Evolutionary conservation across 1,139 yeast genomes (phyloP).

Genomic region (Schizosaccharomyces versatilis): DNA sequence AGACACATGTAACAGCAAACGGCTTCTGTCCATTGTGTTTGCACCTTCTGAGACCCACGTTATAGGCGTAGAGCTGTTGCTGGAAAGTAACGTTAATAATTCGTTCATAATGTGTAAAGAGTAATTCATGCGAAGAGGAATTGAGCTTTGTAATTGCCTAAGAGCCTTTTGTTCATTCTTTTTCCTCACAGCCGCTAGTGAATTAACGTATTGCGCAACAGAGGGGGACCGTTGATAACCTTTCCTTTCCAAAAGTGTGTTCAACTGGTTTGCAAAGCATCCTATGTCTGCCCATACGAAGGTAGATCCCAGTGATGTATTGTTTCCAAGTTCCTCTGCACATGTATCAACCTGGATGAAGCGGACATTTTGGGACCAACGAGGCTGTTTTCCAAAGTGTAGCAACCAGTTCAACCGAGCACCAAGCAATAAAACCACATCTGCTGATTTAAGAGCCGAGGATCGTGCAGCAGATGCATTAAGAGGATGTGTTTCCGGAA

Average conservation of each 20-base stretch:
- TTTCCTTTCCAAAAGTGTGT: background rate
- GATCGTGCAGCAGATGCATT: slow-evolving; percentile 42
- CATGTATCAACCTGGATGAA: background rate
- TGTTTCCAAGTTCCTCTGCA: background rate
- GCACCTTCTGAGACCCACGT: slow-evolving; percentile 42
- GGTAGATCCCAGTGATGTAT: background rate
- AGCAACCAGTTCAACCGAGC: slow-evolving; percentile 48
- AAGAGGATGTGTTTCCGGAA: slow-evolving; percentile 26
- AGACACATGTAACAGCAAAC: slow-evolving; percentile 35
- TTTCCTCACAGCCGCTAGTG: background rate
- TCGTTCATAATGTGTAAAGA: background rate
- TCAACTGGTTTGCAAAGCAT: background rate
- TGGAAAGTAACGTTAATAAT: slow-evolving; percentile 25
- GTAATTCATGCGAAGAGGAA: background rate
- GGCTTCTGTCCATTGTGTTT: slow-evolving; percentile 45
- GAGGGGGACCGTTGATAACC: background rate
- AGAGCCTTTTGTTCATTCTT: background rate
- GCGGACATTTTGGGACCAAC: slow-evolving; percentile 20
- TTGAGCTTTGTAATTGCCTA: background rate
- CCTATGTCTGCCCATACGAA: background rate
- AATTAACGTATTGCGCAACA: background rate
- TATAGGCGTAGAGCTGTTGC: slow-evolving; percentile 21
- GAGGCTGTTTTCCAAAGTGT: slow-evolving; percentile 37
- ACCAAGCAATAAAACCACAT: slow-evolving; percentile 34
- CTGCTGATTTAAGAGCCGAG: slow-evolving; percentile 30